Percentiles rank a stretch among this genome's conserved stretches.
Conservation (phyloP, 768 basidiomycete genomes). For the Mycena epipterygia region DNA sequence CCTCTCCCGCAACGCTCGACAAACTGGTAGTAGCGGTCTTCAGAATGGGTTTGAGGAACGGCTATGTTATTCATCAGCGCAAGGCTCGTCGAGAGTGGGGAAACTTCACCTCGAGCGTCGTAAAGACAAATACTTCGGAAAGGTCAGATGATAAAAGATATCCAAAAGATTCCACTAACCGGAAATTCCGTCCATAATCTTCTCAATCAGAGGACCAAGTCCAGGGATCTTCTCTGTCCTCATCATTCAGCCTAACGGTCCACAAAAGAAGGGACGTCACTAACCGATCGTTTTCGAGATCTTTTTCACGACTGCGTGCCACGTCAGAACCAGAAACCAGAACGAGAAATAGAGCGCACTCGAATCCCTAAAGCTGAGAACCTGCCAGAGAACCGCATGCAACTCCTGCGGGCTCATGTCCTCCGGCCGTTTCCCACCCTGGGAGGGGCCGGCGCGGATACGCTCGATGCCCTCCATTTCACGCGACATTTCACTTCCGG, state of each 20-base stretch:
- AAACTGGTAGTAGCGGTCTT: slow-evolving; percentile 77
- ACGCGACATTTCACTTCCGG: slow-evolving; percentile 73
- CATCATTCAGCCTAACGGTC: neutral
- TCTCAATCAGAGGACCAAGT: slow-evolving; percentile 79
- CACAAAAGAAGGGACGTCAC: slow-evolving; percentile 21
- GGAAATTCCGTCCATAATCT: slow-evolving; percentile 79
- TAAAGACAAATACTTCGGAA: slow-evolving; percentile 79
- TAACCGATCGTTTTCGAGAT: slow-evolving; percentile 80
- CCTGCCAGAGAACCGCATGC: slow-evolving; percentile 86
- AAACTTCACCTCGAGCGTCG: slow-evolving; percentile 76
- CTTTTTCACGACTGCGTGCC: slow-evolving; percentile 74
- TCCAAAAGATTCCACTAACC: slow-evolving; percentile 52
- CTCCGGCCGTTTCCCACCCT: slow-evolving; percentile 77
- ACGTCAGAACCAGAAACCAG: neutral
- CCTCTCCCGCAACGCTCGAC: slow-evolving; percentile 75
- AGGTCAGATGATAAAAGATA: neutral
- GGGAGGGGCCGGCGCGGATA: slow-evolving; percentile 70
- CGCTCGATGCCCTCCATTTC: slow-evolving; percentile 83
- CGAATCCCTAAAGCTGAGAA: slow-evolving; percentile 87
- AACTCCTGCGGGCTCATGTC: slow-evolving; percentile 93
- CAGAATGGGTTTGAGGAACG: slow-evolving; percentile 85
- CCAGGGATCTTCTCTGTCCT: slow-evolving; percentile 86
- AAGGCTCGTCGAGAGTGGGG: neutral
- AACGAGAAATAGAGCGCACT: slow-evolving; percentile 52
- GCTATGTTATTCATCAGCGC: slow-evolving; percentile 53